Evolutionary conservation across 805 yeast species (phyloP), one percentile per base, ranked within the genome.

Genomic region (Yueomyces sp.): DNA sequence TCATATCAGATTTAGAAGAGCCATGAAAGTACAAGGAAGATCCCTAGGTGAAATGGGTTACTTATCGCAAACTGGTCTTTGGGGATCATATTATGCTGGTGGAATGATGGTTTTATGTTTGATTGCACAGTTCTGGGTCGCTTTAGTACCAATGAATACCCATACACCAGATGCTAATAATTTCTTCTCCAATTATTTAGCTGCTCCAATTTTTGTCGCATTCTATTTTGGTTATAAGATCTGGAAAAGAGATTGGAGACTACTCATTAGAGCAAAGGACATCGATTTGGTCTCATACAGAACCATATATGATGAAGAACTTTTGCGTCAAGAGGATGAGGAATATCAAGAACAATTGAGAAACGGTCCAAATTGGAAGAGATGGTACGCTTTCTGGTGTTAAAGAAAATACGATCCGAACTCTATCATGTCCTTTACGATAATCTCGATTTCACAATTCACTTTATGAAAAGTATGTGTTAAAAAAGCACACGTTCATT

Each of bases 71-170:
- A 62, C 67, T 27, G 81, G 82, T 43, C 57, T 66, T 5, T 63
- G 60, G 57, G 81, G 81, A 9, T 76, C 81, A 1, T 68, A 62
- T 52, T 69, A 68, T 53, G 80, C 77, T 5, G 56, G 73, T 11
- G 42, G 65, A 9, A 60, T 79, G 49, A 73, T 77, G 56, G 43
- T 64, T 8, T 64, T 77, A 45, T 69, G 78, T 31, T 52, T 78
- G 28, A 60, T 72, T 42, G 81, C 78, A 3, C 83, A 77, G 55
- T 76, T 79, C 58, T 79, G 82, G 79, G 72, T 78, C 41, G 80
- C 83, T 6, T 59, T 78, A 42, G 77, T 68, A 55, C 83, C 85
- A 41, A 60, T 79, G 42, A 62, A 61, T 29, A 46, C 41, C 11
- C 42, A 37, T 12, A 51, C 49, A 27, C 53, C 67, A 37, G 57